A percentile compares a stretch with the other conserved stretches of the same genome.
phyloP scores from a whole-genome alignment of 2,329 filamentous ascomycete species.

The Reticulascus tulasneorum region DNA sequence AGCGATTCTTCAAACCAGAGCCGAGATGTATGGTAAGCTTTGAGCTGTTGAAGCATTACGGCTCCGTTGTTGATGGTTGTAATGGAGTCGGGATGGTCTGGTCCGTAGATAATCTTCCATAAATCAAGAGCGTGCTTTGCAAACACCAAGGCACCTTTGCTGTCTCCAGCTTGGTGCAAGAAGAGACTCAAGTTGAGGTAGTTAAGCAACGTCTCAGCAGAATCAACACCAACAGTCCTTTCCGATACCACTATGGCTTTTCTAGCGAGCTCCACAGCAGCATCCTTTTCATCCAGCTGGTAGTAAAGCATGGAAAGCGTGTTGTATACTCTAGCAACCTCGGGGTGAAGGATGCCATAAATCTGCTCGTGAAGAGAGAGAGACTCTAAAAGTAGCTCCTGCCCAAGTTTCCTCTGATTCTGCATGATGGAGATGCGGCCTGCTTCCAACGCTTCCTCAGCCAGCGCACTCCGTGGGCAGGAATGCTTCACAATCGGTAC shows the following conservation, averaged over 20 bases:
- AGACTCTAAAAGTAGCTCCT: conserved; percentile 93
- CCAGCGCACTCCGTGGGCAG: conserved; percentile 80
- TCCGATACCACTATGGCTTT: conserved; percentile 97
- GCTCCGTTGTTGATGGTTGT: conserved; percentile 98
- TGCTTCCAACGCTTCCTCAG: conserved; percentile 93
- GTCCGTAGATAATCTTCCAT: conserved; percentile 95
- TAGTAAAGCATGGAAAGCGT: conserved; percentile 94
- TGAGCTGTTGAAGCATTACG: conserved; percentile 95
- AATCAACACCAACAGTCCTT: conserved; percentile 88
- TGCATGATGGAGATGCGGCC: conserved; percentile 95
- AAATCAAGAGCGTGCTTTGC: conserved; percentile 89
- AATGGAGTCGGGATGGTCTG: conserved; percentile 93
- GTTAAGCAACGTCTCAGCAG: conserved; percentile 86
- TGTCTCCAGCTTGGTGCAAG: conserved; percentile 88
- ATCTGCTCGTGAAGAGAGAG: conserved; percentile 97
- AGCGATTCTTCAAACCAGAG: conserved; percentile 96
- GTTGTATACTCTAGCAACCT: conserved; percentile 94
- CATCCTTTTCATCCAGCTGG: conserved; percentile 95
- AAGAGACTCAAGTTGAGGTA: conserved; percentile 96
- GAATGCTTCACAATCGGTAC: conserved; percentile 96
- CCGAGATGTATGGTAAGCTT: conserved; percentile 90
- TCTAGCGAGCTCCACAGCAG: conserved; percentile 88
- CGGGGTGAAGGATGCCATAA: conserved; percentile 93
- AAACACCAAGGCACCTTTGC: conserved; percentile 79
- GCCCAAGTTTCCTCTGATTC: conserved; percentile 90